Evolutionary conservation across 1,284 basidiomycete species (phyloP).

Genomic region (Sanghuangporus baumii): DNA sequence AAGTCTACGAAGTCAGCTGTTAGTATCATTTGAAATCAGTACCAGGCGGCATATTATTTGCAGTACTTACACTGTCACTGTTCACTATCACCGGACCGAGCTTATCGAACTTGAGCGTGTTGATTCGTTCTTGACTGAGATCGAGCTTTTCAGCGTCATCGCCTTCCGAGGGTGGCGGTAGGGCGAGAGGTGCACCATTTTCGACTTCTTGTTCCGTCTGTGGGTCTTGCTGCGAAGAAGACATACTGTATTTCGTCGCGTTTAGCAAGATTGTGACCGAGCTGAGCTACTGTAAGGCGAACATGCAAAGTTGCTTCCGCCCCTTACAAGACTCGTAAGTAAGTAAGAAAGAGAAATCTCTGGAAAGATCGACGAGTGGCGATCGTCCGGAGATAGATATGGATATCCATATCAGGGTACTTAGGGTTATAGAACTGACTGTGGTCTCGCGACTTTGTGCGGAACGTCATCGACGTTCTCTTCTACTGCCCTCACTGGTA

Average conservation of each 20-base stretch:
- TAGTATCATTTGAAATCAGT: background rate
- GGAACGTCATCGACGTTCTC: no score
- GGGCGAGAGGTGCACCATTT: background rate
- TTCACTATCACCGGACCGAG: constrained; percentile 23
- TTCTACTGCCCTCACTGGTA: no score
- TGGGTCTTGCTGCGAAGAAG: background rate
- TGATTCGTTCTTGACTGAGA: constrained; percentile 1
- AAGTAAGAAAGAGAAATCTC: background rate
- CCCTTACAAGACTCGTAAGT: background rate
- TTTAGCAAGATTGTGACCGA: background rate
- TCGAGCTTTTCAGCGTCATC: background rate
- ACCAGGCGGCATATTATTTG: background rate
- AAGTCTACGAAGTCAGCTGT: background rate
- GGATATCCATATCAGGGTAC: background rate
- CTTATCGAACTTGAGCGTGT: constrained; percentile 18
- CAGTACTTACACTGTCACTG: constrained; percentile 20
- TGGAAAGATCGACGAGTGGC: background rate
- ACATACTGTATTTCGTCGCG: background rate
- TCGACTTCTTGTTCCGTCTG: background rate
- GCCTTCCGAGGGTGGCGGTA: constrained; percentile 5
- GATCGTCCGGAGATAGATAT: background rate
- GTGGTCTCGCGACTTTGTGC: no score
- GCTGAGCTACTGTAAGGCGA: background rate
- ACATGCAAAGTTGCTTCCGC: background rate
- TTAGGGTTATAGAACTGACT: background rate